phyloP scores from a whole-genome alignment of 306 rosid species.

The Ammopiptanthus mongolicus region DNA sequence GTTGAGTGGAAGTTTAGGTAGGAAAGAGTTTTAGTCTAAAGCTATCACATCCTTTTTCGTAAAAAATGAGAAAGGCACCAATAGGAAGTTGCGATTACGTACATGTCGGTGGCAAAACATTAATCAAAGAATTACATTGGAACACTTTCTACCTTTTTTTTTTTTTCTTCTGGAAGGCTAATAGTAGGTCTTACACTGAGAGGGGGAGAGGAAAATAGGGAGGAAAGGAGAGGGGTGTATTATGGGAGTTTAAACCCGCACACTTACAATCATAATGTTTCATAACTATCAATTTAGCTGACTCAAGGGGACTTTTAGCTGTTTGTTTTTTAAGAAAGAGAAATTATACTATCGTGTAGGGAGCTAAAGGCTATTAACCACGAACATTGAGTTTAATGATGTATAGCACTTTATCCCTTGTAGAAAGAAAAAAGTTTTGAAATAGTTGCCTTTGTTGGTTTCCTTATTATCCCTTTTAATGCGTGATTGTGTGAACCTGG shows the following conservation, averaged over 20 bases:
- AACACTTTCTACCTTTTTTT: not conserved
- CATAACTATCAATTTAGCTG: no score
- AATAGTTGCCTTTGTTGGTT: constrained; percentile 10
- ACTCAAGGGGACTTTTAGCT: no score
- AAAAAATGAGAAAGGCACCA: constrained; percentile 18
- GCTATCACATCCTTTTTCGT: constrained; percentile 1
- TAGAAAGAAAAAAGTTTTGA: constrained; percentile 12
- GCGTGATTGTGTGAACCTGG: constrained; percentile 24
- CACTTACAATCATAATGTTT: no score
- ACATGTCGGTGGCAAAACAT: not conserved
- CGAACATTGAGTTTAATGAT: constrained; percentile 23
- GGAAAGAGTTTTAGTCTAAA: constrained; percentile 19
- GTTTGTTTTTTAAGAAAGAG: not conserved
- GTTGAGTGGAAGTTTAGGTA: constrained; percentile 36
- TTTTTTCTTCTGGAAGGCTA: no score
- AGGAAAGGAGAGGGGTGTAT: no score
- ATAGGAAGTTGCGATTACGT: constrained; percentile 14
- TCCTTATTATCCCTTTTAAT: not conserved
- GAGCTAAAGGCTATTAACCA: constrained; percentile 19
- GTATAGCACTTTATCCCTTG: constrained; percentile 16
- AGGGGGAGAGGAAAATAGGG: no score
- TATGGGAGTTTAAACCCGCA: no score
- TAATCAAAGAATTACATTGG: not conserved
- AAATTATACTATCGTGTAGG: constrained; percentile 12
- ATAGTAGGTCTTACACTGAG: no score